phyloP scores from a whole-genome alignment of 768 basidiomycete species.

The Suillus variegatus region DNA sequence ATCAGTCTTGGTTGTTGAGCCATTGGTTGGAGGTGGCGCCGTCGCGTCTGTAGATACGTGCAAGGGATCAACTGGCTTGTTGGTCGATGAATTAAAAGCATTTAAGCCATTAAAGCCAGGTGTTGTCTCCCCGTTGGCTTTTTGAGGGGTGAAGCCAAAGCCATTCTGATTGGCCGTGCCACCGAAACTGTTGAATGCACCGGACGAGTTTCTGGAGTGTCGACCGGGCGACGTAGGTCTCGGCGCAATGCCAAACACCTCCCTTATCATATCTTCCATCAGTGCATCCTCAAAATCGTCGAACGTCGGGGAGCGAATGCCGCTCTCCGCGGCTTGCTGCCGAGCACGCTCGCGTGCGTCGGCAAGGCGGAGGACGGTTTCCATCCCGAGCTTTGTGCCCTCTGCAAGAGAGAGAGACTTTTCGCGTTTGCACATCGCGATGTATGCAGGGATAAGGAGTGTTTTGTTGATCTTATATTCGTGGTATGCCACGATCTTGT shows the following conservation, averaged over 20 bases:
- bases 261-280: slow-evolving; percentile 29
- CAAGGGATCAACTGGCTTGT: neutral
- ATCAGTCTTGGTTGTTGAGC: neutral
- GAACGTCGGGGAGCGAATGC: slow-evolving; percentile 28
- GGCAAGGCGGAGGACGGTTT: slow-evolving; percentile 54
- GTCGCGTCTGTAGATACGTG: neutral
- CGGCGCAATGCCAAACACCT: slow-evolving; percentile 28
- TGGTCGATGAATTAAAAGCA: neutral
- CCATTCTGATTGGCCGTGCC: neutral
- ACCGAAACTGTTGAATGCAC: neutral
- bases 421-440: slow-evolving; percentile 49
- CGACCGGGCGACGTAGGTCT: neutral
- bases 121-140: neutral
- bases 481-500: slow-evolving; percentile 61
- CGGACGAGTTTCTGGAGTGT: slow-evolving; percentile 4
- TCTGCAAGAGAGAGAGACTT: slow-evolving; percentile 55
- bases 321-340: slow-evolving; percentile 35
- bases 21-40: neutral
- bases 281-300: slow-evolving; percentile 28
- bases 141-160: neutral
- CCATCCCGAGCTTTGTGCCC: slow-evolving; percentile 55
- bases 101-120: neutral
- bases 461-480: slow-evolving; percentile 46
- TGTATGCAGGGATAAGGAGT: slow-evolving; percentile 54
- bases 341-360: slow-evolving; percentile 49